phyloP scores from a whole-genome alignment of 2,329 filamentous ascomycete genomes.

The Penicillium paneum region DNA sequence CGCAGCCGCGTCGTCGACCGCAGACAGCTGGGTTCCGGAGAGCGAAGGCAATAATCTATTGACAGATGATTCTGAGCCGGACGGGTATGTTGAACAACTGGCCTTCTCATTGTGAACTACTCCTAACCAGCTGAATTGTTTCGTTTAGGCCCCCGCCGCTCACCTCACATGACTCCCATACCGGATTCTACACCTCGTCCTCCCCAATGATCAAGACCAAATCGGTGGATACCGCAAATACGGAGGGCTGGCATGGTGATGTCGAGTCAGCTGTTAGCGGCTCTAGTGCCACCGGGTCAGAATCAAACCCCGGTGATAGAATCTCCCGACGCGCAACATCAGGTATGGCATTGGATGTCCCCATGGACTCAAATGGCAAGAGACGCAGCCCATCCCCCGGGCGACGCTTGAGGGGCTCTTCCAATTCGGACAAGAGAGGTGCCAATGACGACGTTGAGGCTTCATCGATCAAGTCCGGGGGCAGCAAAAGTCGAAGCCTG shows the following conservation, averaged over 20 bases:
- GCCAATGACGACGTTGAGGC: slow-evolving; percentile 49
- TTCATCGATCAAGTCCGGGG: slow-evolving; percentile 41
- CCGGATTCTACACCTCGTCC: slow-evolving; percentile 65
- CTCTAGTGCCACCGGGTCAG: slow-evolving; percentile 35
- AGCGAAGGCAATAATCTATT: slow-evolving; percentile 29
- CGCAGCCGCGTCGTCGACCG: slow-evolving; percentile 21
- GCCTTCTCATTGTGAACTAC: neutral
- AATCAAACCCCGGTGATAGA: slow-evolving; percentile 44
- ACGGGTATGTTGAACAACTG: slow-evolving; percentile 33
- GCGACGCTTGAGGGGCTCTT: slow-evolving; percentile 69
- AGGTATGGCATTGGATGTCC: slow-evolving; percentile 31
- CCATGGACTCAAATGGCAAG: slow-evolving; percentile 37
- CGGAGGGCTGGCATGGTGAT: slow-evolving; percentile 28
- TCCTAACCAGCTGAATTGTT: slow-evolving; percentile 6
- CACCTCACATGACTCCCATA: slow-evolving; percentile 61
- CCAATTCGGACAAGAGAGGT: slow-evolving; percentile 57
- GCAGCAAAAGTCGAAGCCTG: slow-evolving; percentile 41
- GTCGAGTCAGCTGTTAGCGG: slow-evolving; percentile 29
- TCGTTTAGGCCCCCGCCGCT: slow-evolving; percentile 45
- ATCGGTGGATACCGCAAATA: slow-evolving; percentile 43
- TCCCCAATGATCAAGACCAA: slow-evolving; percentile 64
- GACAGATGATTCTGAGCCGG: slow-evolving; percentile 41
- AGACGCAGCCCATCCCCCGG: slow-evolving; percentile 67
- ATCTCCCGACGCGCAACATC: slow-evolving; percentile 26
- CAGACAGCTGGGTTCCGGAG: slow-evolving; percentile 23